Base-by-base conservation (phyloP, 441 rosid species). In the Melastoma candidum region DNA sequence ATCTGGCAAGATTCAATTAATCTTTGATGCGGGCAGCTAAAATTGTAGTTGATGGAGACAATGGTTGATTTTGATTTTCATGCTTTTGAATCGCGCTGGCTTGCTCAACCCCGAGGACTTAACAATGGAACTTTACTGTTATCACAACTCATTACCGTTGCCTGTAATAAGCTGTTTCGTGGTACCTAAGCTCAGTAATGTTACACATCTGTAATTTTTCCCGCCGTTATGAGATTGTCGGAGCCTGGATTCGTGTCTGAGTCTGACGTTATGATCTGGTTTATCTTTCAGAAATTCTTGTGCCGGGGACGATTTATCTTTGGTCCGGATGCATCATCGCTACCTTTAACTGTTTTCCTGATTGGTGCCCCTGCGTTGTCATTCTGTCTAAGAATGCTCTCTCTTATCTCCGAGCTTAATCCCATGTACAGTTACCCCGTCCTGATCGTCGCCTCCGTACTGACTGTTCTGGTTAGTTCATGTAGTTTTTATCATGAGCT, bases 231-330 rank as follows among this genome's bases (percentile, higher is more conserved):
- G n/a, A 48, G 12, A 13, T 1, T 10, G 2, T 52, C 11, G 22
- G 36, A 17, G 52, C n/a, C 36, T 25, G 56, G 25, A 51, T 17
- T 12, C 39, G 0, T 14, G 14, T 26, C n/a, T 51, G 44, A 10
- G 7, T 63, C 11, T 57, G 50, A 24, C 11, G 25, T 46, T n/a
- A 24, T 50, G 54, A 61, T 48, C 1, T 64, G 68, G 22, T 61
- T 29, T 26, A 48, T 10, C 12, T 56, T 4, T 17, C 62, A 90
- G 96, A 85, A 63, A 82, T 92, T 92, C 63, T 63, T 72, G 9
- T 87, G 95, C 25, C 90, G 94, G 46, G 98, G 98, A 54, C 85
- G 94, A 73, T 39, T 81, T 29, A 73, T 87, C 11, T 74, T 87
- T 52, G 98, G 98, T 60, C 98, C 96, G 0, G 95, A 92, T 64